phyloP scores from a whole-genome alignment of 1,284 basidiomycete genomes.

The Cryptococcus maquisensis region DNA sequence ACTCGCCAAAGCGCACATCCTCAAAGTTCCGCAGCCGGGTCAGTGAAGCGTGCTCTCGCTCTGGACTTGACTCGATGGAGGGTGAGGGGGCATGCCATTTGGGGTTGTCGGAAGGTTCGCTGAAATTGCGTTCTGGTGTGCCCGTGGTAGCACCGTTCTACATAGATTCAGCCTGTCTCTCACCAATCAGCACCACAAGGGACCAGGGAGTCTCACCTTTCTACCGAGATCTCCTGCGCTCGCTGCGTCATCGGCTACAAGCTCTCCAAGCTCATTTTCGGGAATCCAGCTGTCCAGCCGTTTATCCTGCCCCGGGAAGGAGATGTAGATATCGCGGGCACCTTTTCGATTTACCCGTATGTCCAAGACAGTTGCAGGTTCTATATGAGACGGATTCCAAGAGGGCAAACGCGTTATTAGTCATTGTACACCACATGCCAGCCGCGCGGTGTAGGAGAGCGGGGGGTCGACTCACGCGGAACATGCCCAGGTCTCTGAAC shows the following conservation, averaged over 20 bases:
- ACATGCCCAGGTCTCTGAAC: constrained; percentile 12
- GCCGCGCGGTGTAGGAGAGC: neutral
- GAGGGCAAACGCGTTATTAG: neutral
- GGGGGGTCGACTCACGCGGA: constrained; percentile 8
- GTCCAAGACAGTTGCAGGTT: constrained; percentile 25
- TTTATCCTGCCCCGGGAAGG: constrained; percentile 56
- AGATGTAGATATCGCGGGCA: constrained; percentile 32
- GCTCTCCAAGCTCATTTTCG: constrained; percentile 34
- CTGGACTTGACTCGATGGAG: constrained; percentile 30
- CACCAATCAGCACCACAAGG: neutral
- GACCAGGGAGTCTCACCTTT: neutral
- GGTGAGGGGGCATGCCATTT: constrained; percentile 3
- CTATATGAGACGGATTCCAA: constrained; percentile 6
- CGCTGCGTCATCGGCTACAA: constrained; percentile 9
- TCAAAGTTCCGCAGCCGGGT: constrained; percentile 47
- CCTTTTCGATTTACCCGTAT: constrained; percentile 19
- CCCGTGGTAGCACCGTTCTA: neutral
- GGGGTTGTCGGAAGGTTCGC: neutral
- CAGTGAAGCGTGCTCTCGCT: constrained; percentile 40
- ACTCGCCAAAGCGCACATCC: constrained; percentile 46
- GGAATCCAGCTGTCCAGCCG: constrained; percentile 71
- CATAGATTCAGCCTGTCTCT: neutral
- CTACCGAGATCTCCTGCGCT: neutral
- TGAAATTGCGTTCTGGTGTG: neutral
- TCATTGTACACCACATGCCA: neutral